These are phyloP conservation scores for Leucocoprinus birnbaumii DNA, from an alignment of 768 basidiomycete species.

Conservation along the genomic window DNA sequence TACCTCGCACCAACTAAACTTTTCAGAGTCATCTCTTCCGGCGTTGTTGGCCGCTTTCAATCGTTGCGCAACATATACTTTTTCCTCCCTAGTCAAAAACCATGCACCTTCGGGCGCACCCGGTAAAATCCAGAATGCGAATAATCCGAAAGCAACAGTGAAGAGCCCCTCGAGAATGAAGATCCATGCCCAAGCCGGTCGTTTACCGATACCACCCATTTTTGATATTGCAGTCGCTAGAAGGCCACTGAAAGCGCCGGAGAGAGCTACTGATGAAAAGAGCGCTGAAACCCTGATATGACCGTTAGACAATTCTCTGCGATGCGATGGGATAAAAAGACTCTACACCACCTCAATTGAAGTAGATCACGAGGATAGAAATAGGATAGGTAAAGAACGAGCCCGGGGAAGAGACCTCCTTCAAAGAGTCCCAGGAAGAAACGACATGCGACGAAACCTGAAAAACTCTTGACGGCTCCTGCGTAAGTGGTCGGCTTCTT, in stretches of 20 bases:
- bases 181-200: neutral
- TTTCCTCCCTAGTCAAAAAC: conserved; percentile 16
- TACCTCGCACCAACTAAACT: conserved; percentile 39
- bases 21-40: conserved; percentile 19
- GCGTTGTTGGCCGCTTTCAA: conserved; percentile 7
- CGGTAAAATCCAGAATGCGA: neutral
- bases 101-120: neutral
- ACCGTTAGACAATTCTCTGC: neutral
- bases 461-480: neutral
- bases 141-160: neutral
- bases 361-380: neutral
- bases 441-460: neutral
- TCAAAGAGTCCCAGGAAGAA: neutral
- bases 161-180: neutral
- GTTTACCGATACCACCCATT: neutral
- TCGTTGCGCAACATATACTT: conserved; percentile 12
- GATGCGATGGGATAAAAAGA: neutral
- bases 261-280: neutral
- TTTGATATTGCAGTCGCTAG: neutral
- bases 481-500: neutral
- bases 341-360: neutral
- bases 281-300: neutral
- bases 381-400: neutral
- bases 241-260: neutral
- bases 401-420: neutral